Base-by-base conservation (phyloP, 2,329 filamentous ascomycete species). In the Raffaelea deltoideospora region DNA sequence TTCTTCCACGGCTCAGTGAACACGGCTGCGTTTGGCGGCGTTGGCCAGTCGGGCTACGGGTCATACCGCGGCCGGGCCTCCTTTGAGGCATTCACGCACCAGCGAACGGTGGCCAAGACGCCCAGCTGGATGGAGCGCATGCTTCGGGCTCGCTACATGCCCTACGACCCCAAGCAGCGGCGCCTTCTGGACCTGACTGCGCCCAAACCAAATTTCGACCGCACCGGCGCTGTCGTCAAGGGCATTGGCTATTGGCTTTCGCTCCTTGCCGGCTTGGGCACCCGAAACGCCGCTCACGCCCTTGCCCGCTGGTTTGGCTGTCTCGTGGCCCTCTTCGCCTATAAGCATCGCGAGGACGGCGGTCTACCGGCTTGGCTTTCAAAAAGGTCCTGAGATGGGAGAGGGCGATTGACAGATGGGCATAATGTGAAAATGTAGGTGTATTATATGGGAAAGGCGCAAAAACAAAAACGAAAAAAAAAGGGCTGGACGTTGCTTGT, bases 11-110 rank as follows among this genome's bases (percentile, higher is more conserved):
- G 69, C 41, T 67, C 69, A 18, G 69, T 90, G 43, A 69, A 72
- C 23, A 82, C 76, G 3, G 62, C 90, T 2, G 65, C 79, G 27
- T 93, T 93, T 53, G 86, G 86, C 44, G 85, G 85, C 48, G 79
- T 93, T 8, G 85, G 86, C 44, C 71, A 79, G 47, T 84, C 77
- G 31, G 85, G 85, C 37, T 68, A 69, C 42, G 85, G 85, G 42
- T 63, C 72, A 22, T 92, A 92, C 63, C 75, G 81, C 47, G 86
- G 86, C 41, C 75, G 76, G 50, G 67, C 79, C n/a, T 72, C 67
- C 2, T 83, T 82, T 55, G 76, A 83, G 47, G 60, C 61, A 45
- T 82, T 80, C 51, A 72, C 72, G 2, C 77, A 82, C 53, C 43
- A 45, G 24, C 64, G 65, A 41, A 60, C 56, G 34, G 57, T 82